These are phyloP conservation scores for Ganoderma meredithae DNA, from an alignment of 1,284 basidiomycete species.

Conservation along the genomic window DNA sequence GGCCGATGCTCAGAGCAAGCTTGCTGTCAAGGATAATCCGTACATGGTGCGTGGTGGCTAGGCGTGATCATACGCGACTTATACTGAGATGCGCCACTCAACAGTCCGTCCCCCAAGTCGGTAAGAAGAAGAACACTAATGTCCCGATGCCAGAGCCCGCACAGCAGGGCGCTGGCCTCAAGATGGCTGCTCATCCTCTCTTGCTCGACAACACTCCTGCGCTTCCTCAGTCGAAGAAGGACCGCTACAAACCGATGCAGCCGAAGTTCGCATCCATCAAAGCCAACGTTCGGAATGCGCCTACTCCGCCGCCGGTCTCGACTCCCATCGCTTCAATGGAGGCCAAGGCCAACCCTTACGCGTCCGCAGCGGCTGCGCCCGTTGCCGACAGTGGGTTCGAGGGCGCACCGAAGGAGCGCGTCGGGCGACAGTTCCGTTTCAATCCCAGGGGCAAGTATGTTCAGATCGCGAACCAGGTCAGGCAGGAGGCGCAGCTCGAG, in stretches of 20 bases:
- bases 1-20: conserved; percentile 77
- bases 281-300: conserved; percentile 78
- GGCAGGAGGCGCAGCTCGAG: conserved; percentile 89
- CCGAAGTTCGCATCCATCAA: conserved; percentile 96
- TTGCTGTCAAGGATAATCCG: conserved; percentile 79
- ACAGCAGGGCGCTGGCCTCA: conserved; percentile 83
- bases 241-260: conserved; percentile 95
- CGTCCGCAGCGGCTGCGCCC: conserved; percentile 54
- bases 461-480: conserved; percentile 82
- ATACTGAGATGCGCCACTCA: conserved; percentile 10
- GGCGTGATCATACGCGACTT: neutral
- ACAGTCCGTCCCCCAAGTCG: conserved; percentile 58
- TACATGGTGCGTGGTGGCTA: conserved; percentile 69
- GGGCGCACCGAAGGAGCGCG: conserved; percentile 73
- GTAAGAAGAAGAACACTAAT: conserved; percentile 52
- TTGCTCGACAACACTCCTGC: conserved; percentile 70
- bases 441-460: conserved; percentile 93
- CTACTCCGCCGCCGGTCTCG: conserved; percentile 68
- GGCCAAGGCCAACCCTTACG: conserved; percentile 76
- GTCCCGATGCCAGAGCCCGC: conserved; percentile 55
- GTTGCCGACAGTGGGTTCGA: conserved; percentile 67
- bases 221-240: conserved; percentile 80
- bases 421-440: conserved; percentile 81
- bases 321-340: conserved; percentile 50
- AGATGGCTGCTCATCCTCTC: conserved; percentile 90